Base-by-base conservation (phyloP, 2,329 filamentous ascomycete genomes). In the Pseudogymnoascus sp. region DNA sequence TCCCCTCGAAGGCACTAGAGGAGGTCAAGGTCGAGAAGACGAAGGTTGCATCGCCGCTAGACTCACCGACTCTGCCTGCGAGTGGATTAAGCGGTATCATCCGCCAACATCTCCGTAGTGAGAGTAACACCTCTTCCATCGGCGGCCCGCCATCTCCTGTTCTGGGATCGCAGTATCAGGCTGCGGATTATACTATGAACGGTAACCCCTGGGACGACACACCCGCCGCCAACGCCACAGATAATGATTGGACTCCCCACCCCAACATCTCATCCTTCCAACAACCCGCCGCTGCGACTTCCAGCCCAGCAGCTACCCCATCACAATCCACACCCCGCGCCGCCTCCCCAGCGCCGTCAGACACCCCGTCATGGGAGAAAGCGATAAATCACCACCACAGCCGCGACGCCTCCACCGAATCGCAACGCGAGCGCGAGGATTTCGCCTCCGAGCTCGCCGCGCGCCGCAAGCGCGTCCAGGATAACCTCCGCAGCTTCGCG, bases 51-150 rank as follows among this genome's bases (percentile, higher is more conserved):
- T n/a, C 37, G 14, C 67, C 69, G 37, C 66, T 65, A 4, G 91
- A 96, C 70, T 96, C 92, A 0, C 92, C 93, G 0, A 96, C 91
- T 0, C 77, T 96, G 5, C 89, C 89, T 1, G 87, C 89, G 0
- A 77, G 78, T 16, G 91, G 90, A 0, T 79, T 97, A 14, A 93
- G 88, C 70, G 89, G 89, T 1, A 83, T 96, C 79, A 87, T 96
- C 54, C 86, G 89, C 34, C 88, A 93, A 66, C 95, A 97, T 78
- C 78, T 97, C 42, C 86, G 95, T 61, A 86, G 86, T 36, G 86
- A 88, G 67, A 97, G 93, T 76, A 88, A 87, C 64, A 83, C 86
- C 12, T 97, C 93, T 0, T 96, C 91, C 0, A 81, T 95, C 26
- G 91, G 91, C 68, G 85, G 83, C 26, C 77, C 77, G 63, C 76